A percentile compares a stretch with the other conserved stretches of the same genome.
phyloP scores from a whole-genome alignment of 371 early-diverging fungal genomes.

The Syncephalastrum racemosum region DNA sequence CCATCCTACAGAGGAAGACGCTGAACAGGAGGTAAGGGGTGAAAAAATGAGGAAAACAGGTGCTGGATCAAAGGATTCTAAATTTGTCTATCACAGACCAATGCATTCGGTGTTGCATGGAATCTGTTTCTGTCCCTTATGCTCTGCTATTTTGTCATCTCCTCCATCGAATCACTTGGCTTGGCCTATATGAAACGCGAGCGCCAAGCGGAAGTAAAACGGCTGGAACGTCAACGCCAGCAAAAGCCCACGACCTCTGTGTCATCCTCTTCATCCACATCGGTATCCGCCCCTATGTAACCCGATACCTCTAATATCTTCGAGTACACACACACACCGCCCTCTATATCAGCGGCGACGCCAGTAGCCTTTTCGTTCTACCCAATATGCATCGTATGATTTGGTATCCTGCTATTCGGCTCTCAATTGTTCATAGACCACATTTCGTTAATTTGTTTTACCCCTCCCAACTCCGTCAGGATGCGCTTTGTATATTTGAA shows the following conservation, averaged over 20 bases:
- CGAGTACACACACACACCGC: neutral
- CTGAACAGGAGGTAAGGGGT: conserved; percentile 16
- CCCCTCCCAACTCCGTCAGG: no score
- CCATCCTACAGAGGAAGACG: conserved; percentile 12
- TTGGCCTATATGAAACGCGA: conserved; percentile 57
- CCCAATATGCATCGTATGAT: neutral
- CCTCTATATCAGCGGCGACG: neutral
- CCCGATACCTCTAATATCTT: neutral
- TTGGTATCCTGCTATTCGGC: neutral
- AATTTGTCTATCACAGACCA: conserved; percentile 23
- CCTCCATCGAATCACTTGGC: conserved; percentile 82
- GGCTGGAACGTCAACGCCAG: conserved; percentile 11
- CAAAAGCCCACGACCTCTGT: no score
- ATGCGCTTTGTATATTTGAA: no score
- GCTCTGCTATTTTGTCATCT: conserved; percentile 80
- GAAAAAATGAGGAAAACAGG: conserved; percentile 7
- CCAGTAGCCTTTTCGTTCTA: no score
- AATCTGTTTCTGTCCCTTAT: conserved; percentile 75
- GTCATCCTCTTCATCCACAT: conserved; percentile 2
- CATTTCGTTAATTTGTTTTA: no score
- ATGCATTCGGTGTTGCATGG: conserved; percentile 62
- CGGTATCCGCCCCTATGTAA: neutral
- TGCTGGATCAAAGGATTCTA: neutral
- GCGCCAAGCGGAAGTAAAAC: conserved; percentile 34
- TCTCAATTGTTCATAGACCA: no score